Conservation (phyloP, 345 rosid genomes). For the Zanthoxylum bungeanum region DNA sequence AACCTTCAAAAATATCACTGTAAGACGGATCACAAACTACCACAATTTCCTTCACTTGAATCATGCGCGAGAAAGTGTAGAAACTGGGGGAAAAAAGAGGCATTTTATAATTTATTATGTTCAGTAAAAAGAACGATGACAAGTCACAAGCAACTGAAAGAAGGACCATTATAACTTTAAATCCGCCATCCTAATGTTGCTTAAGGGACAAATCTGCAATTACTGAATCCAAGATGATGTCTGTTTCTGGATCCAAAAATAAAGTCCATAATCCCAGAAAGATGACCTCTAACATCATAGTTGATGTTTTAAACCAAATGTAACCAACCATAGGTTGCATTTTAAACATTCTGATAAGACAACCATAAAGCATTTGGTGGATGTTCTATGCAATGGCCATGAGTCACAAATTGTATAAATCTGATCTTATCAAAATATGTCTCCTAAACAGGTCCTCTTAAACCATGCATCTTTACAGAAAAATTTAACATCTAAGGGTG, state of each 20-base stretch:
- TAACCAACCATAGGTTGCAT: neutral
- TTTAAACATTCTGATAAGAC: too few relatives aligned
- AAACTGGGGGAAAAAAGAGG: constrained; percentile 51
- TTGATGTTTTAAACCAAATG: neutral
- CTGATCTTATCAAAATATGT: neutral
- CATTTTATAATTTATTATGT: constrained; percentile 11
- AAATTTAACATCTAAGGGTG: too few relatives aligned
- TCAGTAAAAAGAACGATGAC: neutral
- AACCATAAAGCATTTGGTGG: neutral
- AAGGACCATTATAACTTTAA: neutral
- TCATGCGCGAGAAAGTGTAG: constrained; percentile 71
- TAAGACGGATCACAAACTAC: constrained; percentile 97
- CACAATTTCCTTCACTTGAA: constrained; percentile 81
- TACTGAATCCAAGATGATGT: neutral
- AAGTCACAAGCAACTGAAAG: neutral
- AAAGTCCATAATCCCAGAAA: neutral
- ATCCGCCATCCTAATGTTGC: neutral
- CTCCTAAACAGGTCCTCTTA: neutral
- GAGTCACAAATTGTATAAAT: too few relatives aligned
- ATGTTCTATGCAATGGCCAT: too few relatives aligned
- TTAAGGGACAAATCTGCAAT: neutral
- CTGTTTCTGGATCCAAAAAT: neutral
- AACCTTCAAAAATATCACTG: constrained; percentile 87
- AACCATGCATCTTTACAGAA: neutral
- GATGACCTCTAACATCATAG: neutral